Conservation (phyloP, 1,284 basidiomycete species). For the Erythrobasidium hasegawianum region DNA sequence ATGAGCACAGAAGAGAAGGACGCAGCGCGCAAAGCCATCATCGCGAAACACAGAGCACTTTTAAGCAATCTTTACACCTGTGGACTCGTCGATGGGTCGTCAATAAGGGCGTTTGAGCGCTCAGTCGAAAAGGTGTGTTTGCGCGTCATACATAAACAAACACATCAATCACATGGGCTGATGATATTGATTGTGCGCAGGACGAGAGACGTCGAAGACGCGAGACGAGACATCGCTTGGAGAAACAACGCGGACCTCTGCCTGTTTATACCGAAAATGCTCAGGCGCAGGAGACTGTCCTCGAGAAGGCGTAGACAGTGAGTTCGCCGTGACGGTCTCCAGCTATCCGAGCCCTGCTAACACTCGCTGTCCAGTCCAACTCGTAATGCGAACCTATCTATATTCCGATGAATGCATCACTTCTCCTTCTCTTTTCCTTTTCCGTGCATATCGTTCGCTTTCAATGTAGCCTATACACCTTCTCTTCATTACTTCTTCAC, state of each 20-base stretch:
- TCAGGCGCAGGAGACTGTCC: neutral
- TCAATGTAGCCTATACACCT: too few species aligned
- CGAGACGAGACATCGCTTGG: neutral
- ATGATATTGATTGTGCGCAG: neutral
- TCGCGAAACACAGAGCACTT: neutral
- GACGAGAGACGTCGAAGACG: neutral
- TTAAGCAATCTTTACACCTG: neutral
- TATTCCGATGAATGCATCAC: too few species aligned
- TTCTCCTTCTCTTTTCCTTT: too few species aligned
- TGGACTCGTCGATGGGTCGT: neutral
- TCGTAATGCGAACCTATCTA: too few species aligned
- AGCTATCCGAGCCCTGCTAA: too few species aligned
- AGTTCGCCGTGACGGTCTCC: too few species aligned
- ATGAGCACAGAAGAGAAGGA: slow-evolving; percentile 1
- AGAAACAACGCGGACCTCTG: neutral
- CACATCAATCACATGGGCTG: neutral
- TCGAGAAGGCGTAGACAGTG: neutral
- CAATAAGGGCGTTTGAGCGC: neutral
- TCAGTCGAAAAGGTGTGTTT: neutral
- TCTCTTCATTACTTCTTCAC: too few species aligned
- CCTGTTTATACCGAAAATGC: neutral
- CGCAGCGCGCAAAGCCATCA: neutral
- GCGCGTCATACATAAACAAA: neutral
- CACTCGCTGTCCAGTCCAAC: too few species aligned
- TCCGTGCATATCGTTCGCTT: too few species aligned